A percentile compares a stretch with the other conserved stretches of the same genome.
These are phyloP conservation scores for Turnera subulata DNA, from an alignment of 345 rosid genomes.

Conservation along the genomic window DNA sequence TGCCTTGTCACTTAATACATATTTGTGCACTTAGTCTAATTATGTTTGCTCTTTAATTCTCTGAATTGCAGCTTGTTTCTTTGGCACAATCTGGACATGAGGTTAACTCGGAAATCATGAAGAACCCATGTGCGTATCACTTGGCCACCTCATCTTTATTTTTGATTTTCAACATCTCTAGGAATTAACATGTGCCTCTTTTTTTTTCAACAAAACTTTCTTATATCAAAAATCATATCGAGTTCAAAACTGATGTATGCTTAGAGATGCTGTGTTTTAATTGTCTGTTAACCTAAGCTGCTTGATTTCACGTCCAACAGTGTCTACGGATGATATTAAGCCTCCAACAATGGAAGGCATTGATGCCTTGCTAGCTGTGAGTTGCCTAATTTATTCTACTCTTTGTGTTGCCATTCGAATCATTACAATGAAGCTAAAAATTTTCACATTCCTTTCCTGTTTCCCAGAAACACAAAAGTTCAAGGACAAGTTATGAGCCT, in stretches of 20 bases:
- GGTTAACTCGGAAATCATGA: slow-evolving; percentile 49
- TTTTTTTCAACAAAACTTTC: too few relatives aligned
- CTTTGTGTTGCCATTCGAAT: background rate
- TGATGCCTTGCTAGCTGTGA: slow-evolving; percentile 40
- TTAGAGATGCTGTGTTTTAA: background rate
- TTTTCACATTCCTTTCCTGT: slow-evolving; percentile 4
- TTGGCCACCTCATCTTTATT: background rate
- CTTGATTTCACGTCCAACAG: slow-evolving; percentile 24
- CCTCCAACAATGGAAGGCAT: slow-evolving; percentile 74
- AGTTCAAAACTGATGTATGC: too few relatives aligned
- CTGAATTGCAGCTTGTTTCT: slow-evolving; percentile 52
- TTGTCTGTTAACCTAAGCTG: background rate
- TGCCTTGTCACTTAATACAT: too few relatives aligned
- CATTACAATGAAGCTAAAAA: background rate
- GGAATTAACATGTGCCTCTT: too few relatives aligned
- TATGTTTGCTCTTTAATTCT: background rate
- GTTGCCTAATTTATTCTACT: slow-evolving; percentile 9
- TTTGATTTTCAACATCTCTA: background rate
- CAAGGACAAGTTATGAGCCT: slow-evolving; percentile 21
- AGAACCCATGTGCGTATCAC: slow-evolving; percentile 41
- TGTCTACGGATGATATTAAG: slow-evolving; percentile 36
- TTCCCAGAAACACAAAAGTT: slow-evolving; percentile 36
- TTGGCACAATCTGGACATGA: slow-evolving; percentile 79
- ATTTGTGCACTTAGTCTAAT: too few relatives aligned
- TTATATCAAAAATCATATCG: too few relatives aligned